phyloP scores from a whole-genome alignment of 2,329 filamentous ascomycete species.

The Plenodomus lindquistii region DNA sequence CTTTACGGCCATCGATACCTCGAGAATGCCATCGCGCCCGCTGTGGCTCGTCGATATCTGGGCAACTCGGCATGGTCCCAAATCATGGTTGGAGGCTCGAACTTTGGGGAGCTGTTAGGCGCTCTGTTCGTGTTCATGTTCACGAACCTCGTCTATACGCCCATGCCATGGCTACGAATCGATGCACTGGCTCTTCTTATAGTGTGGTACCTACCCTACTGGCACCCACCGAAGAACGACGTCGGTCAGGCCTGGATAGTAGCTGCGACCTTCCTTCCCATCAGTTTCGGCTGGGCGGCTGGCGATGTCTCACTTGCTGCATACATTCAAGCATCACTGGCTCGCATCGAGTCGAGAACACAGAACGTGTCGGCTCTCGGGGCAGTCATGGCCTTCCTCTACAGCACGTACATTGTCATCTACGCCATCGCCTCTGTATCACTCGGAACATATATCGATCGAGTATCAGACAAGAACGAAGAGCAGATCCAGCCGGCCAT shows the following conservation, averaged over 20 bases:
- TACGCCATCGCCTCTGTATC: slow-evolving; percentile 52
- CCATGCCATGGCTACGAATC: slow-evolving; percentile 56
- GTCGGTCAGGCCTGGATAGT: slow-evolving; percentile 54
- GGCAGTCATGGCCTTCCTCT: slow-evolving; percentile 58
- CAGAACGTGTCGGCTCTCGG: slow-evolving; percentile 54
- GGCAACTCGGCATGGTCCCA: slow-evolving; percentile 55
- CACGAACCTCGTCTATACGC: slow-evolving; percentile 54
- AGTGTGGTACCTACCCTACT: slow-evolving; percentile 56
- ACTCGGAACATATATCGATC: slow-evolving; percentile 53
- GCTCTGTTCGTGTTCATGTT: slow-evolving; percentile 55
- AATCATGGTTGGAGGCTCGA: slow-evolving; percentile 57
- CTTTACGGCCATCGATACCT: slow-evolving; percentile 57
- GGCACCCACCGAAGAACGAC: slow-evolving; percentile 47
- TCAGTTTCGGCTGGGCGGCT: slow-evolving; percentile 55
- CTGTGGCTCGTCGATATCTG: slow-evolving; percentile 53
- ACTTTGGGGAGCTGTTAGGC: slow-evolving; percentile 56
- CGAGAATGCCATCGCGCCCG: slow-evolving; percentile 54
- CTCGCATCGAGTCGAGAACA: slow-evolving; percentile 50
- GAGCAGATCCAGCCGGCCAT: slow-evolving; percentile 49
- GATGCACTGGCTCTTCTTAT: slow-evolving; percentile 53
- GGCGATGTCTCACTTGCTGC: slow-evolving; percentile 57
- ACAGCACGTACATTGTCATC: slow-evolving; percentile 55
- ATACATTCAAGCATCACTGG: slow-evolving; percentile 57
- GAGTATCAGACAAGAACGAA: slow-evolving; percentile 42
- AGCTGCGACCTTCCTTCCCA: slow-evolving; percentile 52